A percentile compares a stretch with the other conserved stretches of the same genome.
Conservation (phyloP, 208 protist species). For the Phytomonas serpens region DNA sequence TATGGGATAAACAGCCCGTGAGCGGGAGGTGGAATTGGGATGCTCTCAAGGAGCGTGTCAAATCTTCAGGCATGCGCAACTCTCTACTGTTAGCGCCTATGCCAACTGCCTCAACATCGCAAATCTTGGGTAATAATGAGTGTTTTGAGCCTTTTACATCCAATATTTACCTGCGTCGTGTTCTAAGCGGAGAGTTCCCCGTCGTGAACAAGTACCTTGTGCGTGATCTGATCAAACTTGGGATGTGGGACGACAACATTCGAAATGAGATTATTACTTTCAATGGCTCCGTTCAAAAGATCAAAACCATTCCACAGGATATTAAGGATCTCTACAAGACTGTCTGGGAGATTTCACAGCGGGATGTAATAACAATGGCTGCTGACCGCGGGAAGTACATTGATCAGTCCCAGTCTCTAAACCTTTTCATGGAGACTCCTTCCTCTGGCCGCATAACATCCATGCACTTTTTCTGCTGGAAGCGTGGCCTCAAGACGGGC, state of each 20-base stretch:
- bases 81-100: constrained; percentile 98
- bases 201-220: constrained; percentile 98
- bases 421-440: constrained; percentile 96
- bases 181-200: constrained; percentile 98
- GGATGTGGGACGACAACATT: constrained; percentile 93
- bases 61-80: constrained; percentile 94
- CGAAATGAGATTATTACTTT: constrained; percentile 95
- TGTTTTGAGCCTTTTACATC: constrained; percentile 99
- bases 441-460: constrained; percentile 95
- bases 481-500: constrained; percentile 98
- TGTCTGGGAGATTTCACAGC: constrained; percentile 98
- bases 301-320: constrained; percentile 92
- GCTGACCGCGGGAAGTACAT: constrained; percentile 98
- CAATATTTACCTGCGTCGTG: constrained; percentile 98
- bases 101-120: constrained; percentile 99
- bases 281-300: constrained; percentile 94
- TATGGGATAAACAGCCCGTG: constrained; percentile 89
- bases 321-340: constrained; percentile 97
- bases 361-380: constrained; percentile 97
- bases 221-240: constrained; percentile 90
- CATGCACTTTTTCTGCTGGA: constrained; percentile 99
- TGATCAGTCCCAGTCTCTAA: constrained; percentile 98
- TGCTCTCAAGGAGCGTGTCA: constrained; percentile 85
- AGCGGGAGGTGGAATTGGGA: constrained; percentile 96
- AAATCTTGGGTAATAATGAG: constrained; percentile 99